These are phyloP conservation scores for Penicillium fimorum DNA, from an alignment of 495 filamentous ascomycete genomes.

Conservation along the genomic window DNA sequence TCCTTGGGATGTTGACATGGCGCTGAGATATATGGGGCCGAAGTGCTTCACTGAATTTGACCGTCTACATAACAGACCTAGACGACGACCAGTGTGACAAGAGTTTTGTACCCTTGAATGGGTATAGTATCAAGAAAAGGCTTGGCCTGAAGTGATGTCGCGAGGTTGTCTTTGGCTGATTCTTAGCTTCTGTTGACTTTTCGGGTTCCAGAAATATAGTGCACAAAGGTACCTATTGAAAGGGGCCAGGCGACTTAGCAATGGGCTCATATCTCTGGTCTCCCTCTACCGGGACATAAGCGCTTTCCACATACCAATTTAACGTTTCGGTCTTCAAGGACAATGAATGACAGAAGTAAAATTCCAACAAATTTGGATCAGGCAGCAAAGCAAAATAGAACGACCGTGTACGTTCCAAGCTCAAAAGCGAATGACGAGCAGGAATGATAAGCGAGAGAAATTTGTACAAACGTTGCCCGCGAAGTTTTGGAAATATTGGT, in stretches of 20 bases:
- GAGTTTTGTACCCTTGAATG: neutral
- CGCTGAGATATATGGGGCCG: neutral
- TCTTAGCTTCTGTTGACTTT: neutral
- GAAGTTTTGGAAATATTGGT: neutral
- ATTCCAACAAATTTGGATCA: neutral
- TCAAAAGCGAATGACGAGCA: neutral
- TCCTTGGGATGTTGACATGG: constrained; percentile 34
- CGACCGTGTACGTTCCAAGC: neutral
- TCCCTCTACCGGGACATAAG: neutral
- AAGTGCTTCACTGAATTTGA: constrained; percentile 2
- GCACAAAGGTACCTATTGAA: constrained; percentile 1
- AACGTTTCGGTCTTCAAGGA: neutral
- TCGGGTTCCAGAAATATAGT: neutral
- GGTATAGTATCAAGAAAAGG: neutral
- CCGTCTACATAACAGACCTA: constrained; percentile 10
- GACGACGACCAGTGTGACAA: constrained; percentile 1
- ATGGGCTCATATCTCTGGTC: neutral
- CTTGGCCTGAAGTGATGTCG: neutral
- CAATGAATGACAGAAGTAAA: neutral
- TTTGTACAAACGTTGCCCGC: neutral
- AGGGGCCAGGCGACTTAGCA: constrained; percentile 8
- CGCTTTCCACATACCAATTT: constrained; percentile 13
- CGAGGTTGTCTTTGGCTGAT: neutral
- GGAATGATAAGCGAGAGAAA: neutral
- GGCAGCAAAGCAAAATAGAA: neutral